Evolutionary conservation across 2,329 filamentous ascomycete genomes (phyloP).

Genomic region (Diaporthe capsici): DNA sequence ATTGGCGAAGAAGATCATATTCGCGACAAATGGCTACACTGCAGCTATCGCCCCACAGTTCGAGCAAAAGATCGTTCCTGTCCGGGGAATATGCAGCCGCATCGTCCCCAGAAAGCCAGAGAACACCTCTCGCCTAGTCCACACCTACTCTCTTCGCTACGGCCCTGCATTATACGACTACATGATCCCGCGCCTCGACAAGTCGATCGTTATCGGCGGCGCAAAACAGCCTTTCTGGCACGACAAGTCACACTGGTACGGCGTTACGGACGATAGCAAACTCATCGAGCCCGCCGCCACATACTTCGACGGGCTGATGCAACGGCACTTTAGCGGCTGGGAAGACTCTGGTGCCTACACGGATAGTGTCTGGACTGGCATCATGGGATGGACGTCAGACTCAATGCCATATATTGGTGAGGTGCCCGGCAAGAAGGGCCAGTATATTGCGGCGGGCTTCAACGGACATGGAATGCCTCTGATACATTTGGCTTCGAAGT

Average conservation of each 20-base stretch:
- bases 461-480: constrained; percentile 36
- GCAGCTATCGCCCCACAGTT: constrained; percentile 72
- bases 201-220: constrained; percentile 58
- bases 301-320: constrained; percentile 65
- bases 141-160: constrained; percentile 47
- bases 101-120: neutral
- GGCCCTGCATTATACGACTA: constrained; percentile 51
- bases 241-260: constrained; percentile 58
- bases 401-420: constrained; percentile 31
- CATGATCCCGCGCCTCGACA: constrained; percentile 59
- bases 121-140: constrained; percentile 43
- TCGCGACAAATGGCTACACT: constrained; percentile 79
- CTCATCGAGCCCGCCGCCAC: constrained; percentile 57
- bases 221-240: constrained; percentile 50
- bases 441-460: constrained; percentile 57
- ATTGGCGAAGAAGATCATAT: constrained; percentile 66
- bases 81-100: constrained; percentile 61
- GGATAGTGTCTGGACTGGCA: constrained; percentile 53
- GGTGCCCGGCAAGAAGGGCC: constrained; percentile 31
- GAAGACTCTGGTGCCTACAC: constrained; percentile 55
- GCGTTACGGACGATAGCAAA: constrained; percentile 60
- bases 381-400: constrained; percentile 40
- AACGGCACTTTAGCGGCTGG: constrained; percentile 63
- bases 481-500: constrained; percentile 23
- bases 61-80: constrained; percentile 72